phyloP scores from a whole-genome alignment of 768 basidiomycete genomes.

The Trametes sanguinea region DNA sequence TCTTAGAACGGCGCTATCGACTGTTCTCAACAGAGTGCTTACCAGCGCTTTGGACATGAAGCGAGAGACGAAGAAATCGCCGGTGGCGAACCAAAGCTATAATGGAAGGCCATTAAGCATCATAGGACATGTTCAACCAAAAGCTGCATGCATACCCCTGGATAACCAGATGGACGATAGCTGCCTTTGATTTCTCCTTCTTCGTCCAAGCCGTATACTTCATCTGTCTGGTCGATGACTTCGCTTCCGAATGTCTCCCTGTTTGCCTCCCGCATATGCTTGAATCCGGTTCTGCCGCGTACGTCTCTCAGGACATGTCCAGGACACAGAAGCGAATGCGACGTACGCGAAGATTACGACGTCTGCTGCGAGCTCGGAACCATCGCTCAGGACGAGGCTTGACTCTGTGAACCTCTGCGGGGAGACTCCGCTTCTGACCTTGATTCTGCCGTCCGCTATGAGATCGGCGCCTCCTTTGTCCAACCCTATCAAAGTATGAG shows the following conservation, averaged over 20 bases:
- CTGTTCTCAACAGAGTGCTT: not conserved
- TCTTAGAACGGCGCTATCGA: too few species aligned
- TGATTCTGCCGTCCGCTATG: slow-evolving; percentile 53
- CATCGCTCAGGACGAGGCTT: slow-evolving; percentile 28
- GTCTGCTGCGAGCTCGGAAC: slow-evolving; percentile 28
- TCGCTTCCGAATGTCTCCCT: slow-evolving; percentile 39
- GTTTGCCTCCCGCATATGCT: slow-evolving; percentile 35
- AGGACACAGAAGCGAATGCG: not conserved
- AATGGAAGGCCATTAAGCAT: not conserved
- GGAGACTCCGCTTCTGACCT: slow-evolving; percentile 44
- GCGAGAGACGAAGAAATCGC: slow-evolving; percentile 39
- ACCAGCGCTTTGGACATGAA: slow-evolving; percentile 43
- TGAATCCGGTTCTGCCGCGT: slow-evolving; percentile 36
- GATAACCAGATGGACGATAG: slow-evolving; percentile 45
- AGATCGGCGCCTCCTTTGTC: slow-evolving; percentile 43
- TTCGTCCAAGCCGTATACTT: slow-evolving; percentile 43
- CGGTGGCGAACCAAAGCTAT: slow-evolving; percentile 45
- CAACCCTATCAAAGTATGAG: slow-evolving; percentile 8
- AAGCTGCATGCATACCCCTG: slow-evolving; percentile 36
- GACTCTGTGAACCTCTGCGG: slow-evolving; percentile 32
- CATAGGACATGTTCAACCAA: not conserved
- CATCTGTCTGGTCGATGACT: slow-evolving; percentile 34
- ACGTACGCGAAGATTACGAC: slow-evolving; percentile 31
- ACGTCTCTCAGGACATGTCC: not conserved
- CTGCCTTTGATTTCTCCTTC: slow-evolving; percentile 43